These are phyloP conservation scores for Phaeomoniella chlamydospora DNA, from an alignment of 2,329 filamentous ascomycete species.

Conservation along the genomic window DNA sequence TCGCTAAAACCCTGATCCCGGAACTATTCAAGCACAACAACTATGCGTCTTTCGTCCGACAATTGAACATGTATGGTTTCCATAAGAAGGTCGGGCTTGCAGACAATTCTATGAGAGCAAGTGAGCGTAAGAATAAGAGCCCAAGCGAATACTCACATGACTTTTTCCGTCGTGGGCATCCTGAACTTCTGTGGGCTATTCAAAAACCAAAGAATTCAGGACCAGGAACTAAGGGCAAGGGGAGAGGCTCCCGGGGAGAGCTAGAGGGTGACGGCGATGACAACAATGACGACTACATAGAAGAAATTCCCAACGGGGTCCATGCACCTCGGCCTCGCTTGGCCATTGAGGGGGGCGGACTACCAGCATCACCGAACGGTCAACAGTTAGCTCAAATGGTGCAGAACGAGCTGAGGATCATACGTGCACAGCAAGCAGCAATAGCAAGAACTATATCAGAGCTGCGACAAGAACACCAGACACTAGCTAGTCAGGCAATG, in stretches of 20 bases:
- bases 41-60: slow-evolving; percentile 62
- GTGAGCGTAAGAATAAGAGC: slow-evolving; percentile 92
- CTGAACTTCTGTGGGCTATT: slow-evolving; percentile 87
- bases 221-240: slow-evolving; percentile 33
- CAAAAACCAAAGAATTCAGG: slow-evolving; percentile 76
- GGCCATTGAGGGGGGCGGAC: slow-evolving; percentile 22
- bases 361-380: slow-evolving; percentile 30
- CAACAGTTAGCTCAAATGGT: slow-evolving; percentile 63
- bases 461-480: slow-evolving; percentile 71
- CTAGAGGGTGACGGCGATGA: slow-evolving; percentile 57
- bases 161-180: slow-evolving; percentile 85
- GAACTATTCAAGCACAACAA: slow-evolving; percentile 71
- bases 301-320: slow-evolving; percentile 20
- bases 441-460: slow-evolving; percentile 73
- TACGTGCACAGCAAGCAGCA: slow-evolving; percentile 73
- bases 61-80: slow-evolving; percentile 53
- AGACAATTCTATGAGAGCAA: slow-evolving; percentile 95
- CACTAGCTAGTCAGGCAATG: slow-evolving; percentile 74
- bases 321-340: slow-evolving; percentile 19
- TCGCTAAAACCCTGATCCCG: slow-evolving; percentile 58
- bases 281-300: slow-evolving; percentile 46
- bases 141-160: slow-evolving; percentile 97
- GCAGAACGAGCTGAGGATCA: slow-evolving; percentile 63
- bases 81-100: slow-evolving; percentile 70
- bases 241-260: slow-evolving; percentile 32